Evolutionary conservation across 345 rosid genomes (phyloP).

Genomic region (Syzygium aromaticum): DNA sequence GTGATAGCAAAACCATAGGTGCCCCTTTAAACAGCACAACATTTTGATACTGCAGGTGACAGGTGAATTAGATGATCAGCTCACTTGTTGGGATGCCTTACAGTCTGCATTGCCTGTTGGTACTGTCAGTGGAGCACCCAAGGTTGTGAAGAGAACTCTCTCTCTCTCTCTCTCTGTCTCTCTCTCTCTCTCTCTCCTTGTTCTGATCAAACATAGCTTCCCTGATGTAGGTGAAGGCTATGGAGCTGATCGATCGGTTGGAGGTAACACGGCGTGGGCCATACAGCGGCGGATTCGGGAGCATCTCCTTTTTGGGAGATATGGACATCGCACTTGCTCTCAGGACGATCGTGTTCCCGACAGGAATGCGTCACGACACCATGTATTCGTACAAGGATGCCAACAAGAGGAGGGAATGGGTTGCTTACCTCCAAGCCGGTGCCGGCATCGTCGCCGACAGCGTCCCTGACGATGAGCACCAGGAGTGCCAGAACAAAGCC

Average conservation of each 20-base stretch:
- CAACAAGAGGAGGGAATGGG: slow-evolving; percentile 54
- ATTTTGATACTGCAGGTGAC: slow-evolving; percentile 42
- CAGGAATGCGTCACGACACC: slow-evolving; percentile 52
- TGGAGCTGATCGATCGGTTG: slow-evolving; percentile 71
- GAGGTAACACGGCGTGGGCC: slow-evolving; percentile 86
- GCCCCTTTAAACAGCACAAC: neutral
- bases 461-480: slow-evolving; percentile 60
- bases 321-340: slow-evolving; percentile 85
- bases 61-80: slow-evolving; percentile 64
- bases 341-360: slow-evolving; percentile 75
- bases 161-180: neutral
- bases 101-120: slow-evolving; percentile 85
- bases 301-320: slow-evolving; percentile 66
- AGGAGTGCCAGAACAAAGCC: slow-evolving; percentile 71
- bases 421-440: slow-evolving; percentile 80
- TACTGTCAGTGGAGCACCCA: slow-evolving; percentile 93
- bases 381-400: slow-evolving; percentile 55
- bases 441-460: slow-evolving; percentile 88
- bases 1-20: neutral
- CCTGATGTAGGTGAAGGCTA: slow-evolving; percentile 51
- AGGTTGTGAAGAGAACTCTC: slow-evolving; percentile 21
- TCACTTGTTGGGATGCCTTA: slow-evolving; percentile 74
- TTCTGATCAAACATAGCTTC: neutral
- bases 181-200: no score
- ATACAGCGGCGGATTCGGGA: slow-evolving; percentile 87